Base-by-base conservation (phyloP, 2,329 filamentous ascomycete species). In the Fusarium sp. region DNA sequence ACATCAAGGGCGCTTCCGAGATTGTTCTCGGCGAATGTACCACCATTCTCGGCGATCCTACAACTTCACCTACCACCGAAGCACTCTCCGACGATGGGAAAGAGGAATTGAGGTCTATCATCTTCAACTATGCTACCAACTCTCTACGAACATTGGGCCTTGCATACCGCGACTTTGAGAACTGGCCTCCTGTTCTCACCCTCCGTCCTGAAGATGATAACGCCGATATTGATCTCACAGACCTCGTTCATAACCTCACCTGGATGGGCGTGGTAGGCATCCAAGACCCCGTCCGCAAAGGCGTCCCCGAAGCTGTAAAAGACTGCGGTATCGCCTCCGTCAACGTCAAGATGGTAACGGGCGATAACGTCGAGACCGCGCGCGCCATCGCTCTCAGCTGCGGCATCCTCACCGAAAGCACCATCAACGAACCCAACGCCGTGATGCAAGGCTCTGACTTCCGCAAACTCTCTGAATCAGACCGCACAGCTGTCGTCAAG, bases 71-170 rank as follows among this genome's bases (percentile, higher is more conserved):
- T 12, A 29, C 52, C 6, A 68, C 72, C 2, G 57, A 66, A 6
- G n/a, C 58, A 1, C 60, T 75, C 27, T 53, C 77, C 6, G 72
- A 72, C 4, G 83, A 83, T 20, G 87, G 90, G 68, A 85, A 86
- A 42, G 84, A 89, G 38, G 85, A 83, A 0, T 78, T 91, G 22
- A 83, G 84, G 42, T 78, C 82, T 18, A 80, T 88, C 54, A 91
- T 91, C 72, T 86, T 88, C 44, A 82, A 84, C 6, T 91, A 91
- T 71, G 90, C 90, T 12, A 85, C 85, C 9, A 84, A 89, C 31
- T 94, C 92, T 12, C 86, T 94, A 11, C 89, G 92, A 59, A 94
- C 92, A 4, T 92, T 94, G 59, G 92, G 88, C 36, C 84, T 94
- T 68, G 85, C 92, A 13, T 94, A 93, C 80, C 88, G 89, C 50